Conservation (phyloP, 495 filamentous ascomycete genomes). For the Trichoderma gamsii region DNA sequence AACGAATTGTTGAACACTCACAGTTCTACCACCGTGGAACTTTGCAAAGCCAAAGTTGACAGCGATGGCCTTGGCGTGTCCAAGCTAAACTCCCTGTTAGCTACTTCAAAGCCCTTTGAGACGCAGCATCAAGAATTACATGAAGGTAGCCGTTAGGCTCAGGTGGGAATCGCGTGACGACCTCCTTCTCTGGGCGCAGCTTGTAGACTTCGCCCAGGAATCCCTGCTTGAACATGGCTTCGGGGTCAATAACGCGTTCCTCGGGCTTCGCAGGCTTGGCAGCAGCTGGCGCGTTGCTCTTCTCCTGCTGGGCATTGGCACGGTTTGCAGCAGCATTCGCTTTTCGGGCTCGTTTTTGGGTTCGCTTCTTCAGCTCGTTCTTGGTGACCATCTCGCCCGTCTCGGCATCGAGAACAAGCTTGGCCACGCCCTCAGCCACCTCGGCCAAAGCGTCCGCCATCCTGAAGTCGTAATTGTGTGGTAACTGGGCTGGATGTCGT, state of each 20-base stretch:
- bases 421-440: slow-evolving; percentile 47
- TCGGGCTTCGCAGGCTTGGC: slow-evolving; percentile 36
- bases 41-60: slow-evolving; percentile 95
- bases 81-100: slow-evolving; percentile 60
- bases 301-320: slow-evolving; percentile 40
- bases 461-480: neutral
- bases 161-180: slow-evolving; percentile 82
- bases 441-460: slow-evolving; percentile 55
- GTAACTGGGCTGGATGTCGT: neutral
- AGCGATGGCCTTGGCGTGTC: slow-evolving; percentile 93
- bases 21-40: slow-evolving; percentile 59
- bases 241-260: slow-evolving; percentile 52
- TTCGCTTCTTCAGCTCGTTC: slow-evolving; percentile 58
- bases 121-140: slow-evolving; percentile 55
- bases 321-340: slow-evolving; percentile 27
- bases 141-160: slow-evolving; percentile 83
- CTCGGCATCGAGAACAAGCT: slow-evolving; percentile 59
- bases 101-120: slow-evolving; percentile 4
- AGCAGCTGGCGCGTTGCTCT: slow-evolving; percentile 17
- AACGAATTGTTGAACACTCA: slow-evolving; percentile 24
- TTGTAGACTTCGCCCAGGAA: slow-evolving; percentile 78
- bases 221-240: slow-evolving; percentile 77
- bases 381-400: slow-evolving; percentile 64
- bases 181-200: slow-evolving; percentile 59
- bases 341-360: slow-evolving; percentile 57